Evolutionary conservation across 2,329 filamentous ascomycete genomes (phyloP).

Genomic region (Coniochaeta pulveracea): DNA sequence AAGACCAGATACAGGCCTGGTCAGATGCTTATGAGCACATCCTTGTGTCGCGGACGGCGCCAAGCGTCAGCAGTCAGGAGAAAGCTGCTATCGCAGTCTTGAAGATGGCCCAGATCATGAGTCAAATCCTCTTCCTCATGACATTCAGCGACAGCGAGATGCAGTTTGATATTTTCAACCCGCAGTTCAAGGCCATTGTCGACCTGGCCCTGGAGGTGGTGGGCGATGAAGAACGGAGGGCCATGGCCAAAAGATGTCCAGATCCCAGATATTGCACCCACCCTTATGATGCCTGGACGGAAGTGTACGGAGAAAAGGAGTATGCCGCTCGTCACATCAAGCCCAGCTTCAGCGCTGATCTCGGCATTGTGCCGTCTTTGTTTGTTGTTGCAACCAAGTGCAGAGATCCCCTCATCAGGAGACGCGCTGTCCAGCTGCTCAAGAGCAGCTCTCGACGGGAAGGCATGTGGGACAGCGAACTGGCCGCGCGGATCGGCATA

Average conservation of each 20-base stretch:
- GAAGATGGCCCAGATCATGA: constrained; percentile 52
- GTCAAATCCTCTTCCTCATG: constrained; percentile 45
- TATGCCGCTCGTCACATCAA: constrained; percentile 40
- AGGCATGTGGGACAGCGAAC: constrained; percentile 58
- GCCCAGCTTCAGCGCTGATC: constrained; percentile 51
- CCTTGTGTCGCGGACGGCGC: constrained; percentile 34
- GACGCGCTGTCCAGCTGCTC: constrained; percentile 50
- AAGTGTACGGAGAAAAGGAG: constrained; percentile 28
- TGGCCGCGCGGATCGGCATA: constrained; percentile 40
- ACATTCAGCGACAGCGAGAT: constrained; percentile 47
- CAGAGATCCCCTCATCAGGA: constrained; percentile 41
- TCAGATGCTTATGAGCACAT: constrained; percentile 43
- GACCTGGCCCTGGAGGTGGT: constrained; percentile 48
- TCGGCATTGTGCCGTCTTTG: constrained; percentile 53
- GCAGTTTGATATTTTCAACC: constrained; percentile 43
- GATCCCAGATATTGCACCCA: constrained; percentile 32
- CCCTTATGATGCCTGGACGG: constrained; percentile 18
- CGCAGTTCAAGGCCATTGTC: constrained; percentile 42
- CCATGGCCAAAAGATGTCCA: constrained; percentile 32
- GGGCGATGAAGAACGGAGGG: constrained; percentile 42
- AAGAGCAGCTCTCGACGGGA: constrained; percentile 49
- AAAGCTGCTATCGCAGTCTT: constrained; percentile 49
- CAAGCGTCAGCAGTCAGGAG: constrained; percentile 39
- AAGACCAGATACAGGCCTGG: constrained; percentile 42
- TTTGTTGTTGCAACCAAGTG: constrained; percentile 59